Conservation (phyloP, 1,139 yeast genomes). For the Scheffersomyces titani region DNA sequence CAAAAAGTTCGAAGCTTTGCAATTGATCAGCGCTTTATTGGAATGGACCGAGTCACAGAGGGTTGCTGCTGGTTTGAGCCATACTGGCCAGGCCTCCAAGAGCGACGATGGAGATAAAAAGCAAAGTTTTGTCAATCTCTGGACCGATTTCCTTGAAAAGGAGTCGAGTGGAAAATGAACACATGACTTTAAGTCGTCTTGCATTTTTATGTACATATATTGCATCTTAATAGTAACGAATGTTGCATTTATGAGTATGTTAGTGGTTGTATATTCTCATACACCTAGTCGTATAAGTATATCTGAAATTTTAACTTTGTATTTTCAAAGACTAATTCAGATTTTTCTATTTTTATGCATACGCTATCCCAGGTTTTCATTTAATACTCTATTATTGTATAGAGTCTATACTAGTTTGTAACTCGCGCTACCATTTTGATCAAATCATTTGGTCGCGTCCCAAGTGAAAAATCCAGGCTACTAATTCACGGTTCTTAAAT, state of each 20-base stretch:
- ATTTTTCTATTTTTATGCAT: too few species aligned
- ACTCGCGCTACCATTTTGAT: not conserved
- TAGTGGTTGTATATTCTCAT: not conserved
- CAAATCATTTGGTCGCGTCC: not conserved
- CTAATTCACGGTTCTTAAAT: not conserved
- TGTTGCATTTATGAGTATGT: not conserved
- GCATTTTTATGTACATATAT: not conserved
- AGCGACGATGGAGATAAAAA: constrained; percentile 29
- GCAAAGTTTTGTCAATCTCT: constrained; percentile 79
- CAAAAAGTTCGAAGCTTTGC: constrained; percentile 89
- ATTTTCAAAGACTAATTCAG: too few species aligned
- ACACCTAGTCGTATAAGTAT: too few species aligned
- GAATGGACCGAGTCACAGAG: constrained; percentile 88
- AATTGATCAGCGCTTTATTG: constrained; percentile 76
- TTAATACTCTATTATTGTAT: not conserved
- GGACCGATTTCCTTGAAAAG: constrained; percentile 88
- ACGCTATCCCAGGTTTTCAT: too few species aligned
- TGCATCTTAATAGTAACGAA: not conserved
- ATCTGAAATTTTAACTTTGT: too few species aligned
- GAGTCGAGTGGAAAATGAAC: constrained; percentile 42
- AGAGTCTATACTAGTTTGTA: not conserved
- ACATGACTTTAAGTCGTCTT: not conserved
- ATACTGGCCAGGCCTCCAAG: constrained; percentile 30
- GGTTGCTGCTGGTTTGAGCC: constrained; percentile 77
- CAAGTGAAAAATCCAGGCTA: not conserved